Base-by-base conservation (phyloP, 371 early-diverging fungal species). In the Syncephalastrum sp. region DNA sequence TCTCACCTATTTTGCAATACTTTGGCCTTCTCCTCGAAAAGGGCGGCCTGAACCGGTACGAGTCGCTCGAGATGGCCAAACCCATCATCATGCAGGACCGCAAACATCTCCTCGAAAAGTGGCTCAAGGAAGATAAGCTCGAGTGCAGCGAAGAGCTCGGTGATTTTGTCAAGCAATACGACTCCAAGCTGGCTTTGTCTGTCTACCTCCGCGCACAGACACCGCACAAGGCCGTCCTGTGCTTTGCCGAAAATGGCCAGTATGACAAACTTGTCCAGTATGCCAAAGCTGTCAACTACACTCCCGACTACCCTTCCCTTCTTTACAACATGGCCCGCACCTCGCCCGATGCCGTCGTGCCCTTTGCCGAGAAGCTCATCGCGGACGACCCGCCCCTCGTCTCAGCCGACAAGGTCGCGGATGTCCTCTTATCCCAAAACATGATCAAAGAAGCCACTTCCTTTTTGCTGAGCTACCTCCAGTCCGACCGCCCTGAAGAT, bases 101-200 rank as follows among this genome's bases (percentile, higher is more conserved):
- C 57, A 95, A 96, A 68, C 90, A 94, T 59, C 72, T 98, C 54
- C 75, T 98, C 14, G 97, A 98, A 63, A 98, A 96, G 68, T 98
- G 98, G 98, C 83, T 98, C 54, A 97, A 97, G 78, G 97, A 97
- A 69, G 96, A 98, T 68, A 98, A 98, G 71, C 81, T 98, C 6
- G 90, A 92, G 63, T 97, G 97, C 78, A 95, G 92, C 71, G 98
- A 98, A 68, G 98, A 98, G 64, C 82, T 98, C 17, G 99, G 99
- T 63, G 99, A 98, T 65, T 88, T 96, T 68, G 96, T 97, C 55
- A 93, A 93, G 75, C 92, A 87, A 57, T 85, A 89, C 56, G 99
- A 98, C 65, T 68, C 82, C 33, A 88, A 89, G n/a, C 75, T 97
- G 54, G 98, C 97, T 0, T 81, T 97, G 25, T 93, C 96, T 14